Base-by-base conservation (phyloP, 805 yeast genomes). In the Pichia phayaonensis region DNA sequence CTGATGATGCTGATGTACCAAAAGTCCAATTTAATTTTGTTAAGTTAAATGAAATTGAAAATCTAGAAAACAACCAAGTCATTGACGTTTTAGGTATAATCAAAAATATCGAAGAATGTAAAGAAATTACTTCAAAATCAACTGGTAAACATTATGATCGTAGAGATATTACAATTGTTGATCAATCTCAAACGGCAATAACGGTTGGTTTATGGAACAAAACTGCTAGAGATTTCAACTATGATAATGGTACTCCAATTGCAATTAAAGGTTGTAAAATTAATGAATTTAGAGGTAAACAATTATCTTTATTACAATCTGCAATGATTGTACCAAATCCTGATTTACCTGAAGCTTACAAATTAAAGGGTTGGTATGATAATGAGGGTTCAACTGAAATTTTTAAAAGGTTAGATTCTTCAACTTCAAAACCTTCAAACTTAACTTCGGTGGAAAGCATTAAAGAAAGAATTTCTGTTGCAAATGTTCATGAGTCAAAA, bases 351-450 rank as follows among this genome's bases (percentile, higher is more conserved):
- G 97, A 89, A 65, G 92, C 97, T 4, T 89, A 81, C 65, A 76
- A 80, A 49, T 76, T 94, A 58, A 88, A 89, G 67, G 98, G 98
- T 8, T 94, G 99, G 99, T 94, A 81, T 62, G 96, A 89, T 61
- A 77, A 84, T 40, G 81, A 78, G 58, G 97, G 97, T 40, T 74
- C 75, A 22, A 68, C 72, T 48, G 81, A 80, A 50, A 69, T 66
- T 40, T 90, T 86, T 71, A 77, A 79, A 58, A 71, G 82, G 12
- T 67, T 88, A 63, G 82, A 79, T 61, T 65, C 71, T 7, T 53
- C 71, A 2, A 53, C 67, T 21, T 58, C 69, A n/a, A 56, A 70
- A 3, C 51, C 67, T 31, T 59, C 69, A 20, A 62, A 65, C 31
- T 56, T 68, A 46, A 70, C 63, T 40, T 54, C 70, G 10, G 67